Conservation (phyloP, 1,284 basidiomycete species). For the Pyrrhoderma lamaoense region DNA sequence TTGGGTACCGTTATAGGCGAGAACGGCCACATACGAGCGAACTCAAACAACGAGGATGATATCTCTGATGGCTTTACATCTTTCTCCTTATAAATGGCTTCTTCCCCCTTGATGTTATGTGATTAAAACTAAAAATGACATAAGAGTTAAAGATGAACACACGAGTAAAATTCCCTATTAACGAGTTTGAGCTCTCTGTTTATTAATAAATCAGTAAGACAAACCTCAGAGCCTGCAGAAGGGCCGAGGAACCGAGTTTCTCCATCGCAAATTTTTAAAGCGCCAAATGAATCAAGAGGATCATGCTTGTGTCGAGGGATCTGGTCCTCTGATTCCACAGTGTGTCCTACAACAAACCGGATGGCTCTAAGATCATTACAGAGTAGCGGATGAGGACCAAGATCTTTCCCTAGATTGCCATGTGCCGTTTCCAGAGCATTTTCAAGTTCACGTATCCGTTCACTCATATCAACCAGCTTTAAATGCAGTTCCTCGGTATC, state of each 20-base stretch:
- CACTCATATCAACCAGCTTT: slow-evolving; percentile 19
- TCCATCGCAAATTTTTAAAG: slow-evolving; percentile 7
- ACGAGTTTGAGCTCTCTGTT: neutral
- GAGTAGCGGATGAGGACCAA: slow-evolving; percentile 22
- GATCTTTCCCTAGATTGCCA: neutral
- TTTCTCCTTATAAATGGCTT: neutral
- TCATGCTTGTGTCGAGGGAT: slow-evolving; percentile 1
- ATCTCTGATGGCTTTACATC: neutral
- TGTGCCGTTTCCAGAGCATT: slow-evolving; percentile 17
- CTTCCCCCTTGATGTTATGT: too few species aligned
- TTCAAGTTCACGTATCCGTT: slow-evolving; percentile 21
- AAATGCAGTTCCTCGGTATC: slow-evolving; percentile 21
- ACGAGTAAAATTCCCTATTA: neutral
- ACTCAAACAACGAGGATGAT: neutral
- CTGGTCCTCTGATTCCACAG: neutral
- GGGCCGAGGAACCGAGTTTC: slow-evolving; percentile 8
- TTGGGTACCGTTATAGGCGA: slow-evolving; percentile 12
- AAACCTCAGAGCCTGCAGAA: slow-evolving; percentile 8
- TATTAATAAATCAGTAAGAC: neutral
- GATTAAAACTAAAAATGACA: too few species aligned
- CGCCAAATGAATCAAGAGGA: slow-evolving; percentile 7
- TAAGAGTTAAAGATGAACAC: neutral
- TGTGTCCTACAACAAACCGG: slow-evolving; percentile 9
- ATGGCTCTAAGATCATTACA: slow-evolving; percentile 20
- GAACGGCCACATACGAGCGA: slow-evolving; percentile 7